Conservation (phyloP, 208 protist species). For the Leishmania martiniquensis region DNA sequence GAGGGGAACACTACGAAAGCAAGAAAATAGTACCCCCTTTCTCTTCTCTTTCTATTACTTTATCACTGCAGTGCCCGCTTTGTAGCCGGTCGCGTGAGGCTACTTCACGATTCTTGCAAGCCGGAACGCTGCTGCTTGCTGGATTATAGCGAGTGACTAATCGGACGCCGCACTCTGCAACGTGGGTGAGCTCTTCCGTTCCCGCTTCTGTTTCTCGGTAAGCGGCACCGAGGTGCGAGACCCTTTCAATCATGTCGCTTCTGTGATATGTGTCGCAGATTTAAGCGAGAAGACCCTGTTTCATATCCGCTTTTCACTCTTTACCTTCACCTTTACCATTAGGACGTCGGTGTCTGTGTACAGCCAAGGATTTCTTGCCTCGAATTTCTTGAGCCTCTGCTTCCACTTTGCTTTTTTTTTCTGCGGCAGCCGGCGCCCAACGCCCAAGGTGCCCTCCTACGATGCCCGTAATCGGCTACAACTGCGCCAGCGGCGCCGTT, state of each 20-base stretch:
- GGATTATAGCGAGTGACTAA: background rate
- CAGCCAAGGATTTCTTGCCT: background rate
- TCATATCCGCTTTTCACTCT: background rate
- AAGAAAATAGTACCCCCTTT: background rate
- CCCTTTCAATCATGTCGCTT: background rate
- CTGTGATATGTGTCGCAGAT: background rate
- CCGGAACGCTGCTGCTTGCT: background rate
- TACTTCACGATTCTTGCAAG: background rate
- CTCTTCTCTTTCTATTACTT: background rate
- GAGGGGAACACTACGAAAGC: background rate
- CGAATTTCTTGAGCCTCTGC: background rate
- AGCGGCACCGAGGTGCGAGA: background rate
- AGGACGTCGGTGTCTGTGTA: too few species aligned
- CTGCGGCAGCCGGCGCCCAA: background rate
- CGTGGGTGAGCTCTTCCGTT: too few species aligned
- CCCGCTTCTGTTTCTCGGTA: background rate
- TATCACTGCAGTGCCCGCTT: background rate
- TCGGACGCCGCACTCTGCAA: too few species aligned
- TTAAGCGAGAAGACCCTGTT: background rate
- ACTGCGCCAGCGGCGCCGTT: slow-evolving; percentile 17
- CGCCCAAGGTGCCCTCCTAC: background rate
- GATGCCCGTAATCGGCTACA: slow-evolving; percentile 32
- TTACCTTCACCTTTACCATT: background rate
- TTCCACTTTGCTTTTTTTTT: background rate
- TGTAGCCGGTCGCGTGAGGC: background rate